A percentile compares a stretch with the other conserved stretches of the same genome.
These are phyloP conservation scores for Venturia oleaginea DNA, from an alignment of 2,329 filamentous ascomycete genomes.

Conservation along the genomic window DNA sequence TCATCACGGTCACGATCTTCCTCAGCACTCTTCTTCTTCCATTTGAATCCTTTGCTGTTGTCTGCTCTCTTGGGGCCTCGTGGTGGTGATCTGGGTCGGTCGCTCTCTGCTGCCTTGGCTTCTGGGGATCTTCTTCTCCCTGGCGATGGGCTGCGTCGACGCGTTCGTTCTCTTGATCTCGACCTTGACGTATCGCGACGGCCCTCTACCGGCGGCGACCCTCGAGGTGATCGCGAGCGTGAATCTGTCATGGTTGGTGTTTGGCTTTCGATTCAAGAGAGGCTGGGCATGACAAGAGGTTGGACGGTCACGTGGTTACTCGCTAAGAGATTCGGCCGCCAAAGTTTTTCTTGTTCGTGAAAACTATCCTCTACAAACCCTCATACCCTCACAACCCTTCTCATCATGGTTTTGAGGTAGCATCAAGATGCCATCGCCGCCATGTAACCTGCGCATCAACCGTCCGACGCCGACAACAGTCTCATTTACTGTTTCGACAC, in stretches of 20 bases:
- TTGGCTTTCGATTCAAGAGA: not conserved
- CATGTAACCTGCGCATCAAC: constrained; percentile 9
- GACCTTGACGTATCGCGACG: constrained; percentile 7
- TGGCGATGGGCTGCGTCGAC: constrained; percentile 1
- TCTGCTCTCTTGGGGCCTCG: constrained; percentile 7
- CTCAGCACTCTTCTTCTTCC: constrained; percentile 25
- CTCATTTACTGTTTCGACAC: constrained; percentile 84
- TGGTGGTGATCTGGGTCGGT: constrained; percentile 3
- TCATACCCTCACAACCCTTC: not conserved
- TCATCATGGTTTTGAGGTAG: not conserved
- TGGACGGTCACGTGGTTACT: not conserved
- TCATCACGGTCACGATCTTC: constrained; percentile 28
- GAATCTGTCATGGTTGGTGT: constrained; percentile 11
- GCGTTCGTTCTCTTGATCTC: not conserved
- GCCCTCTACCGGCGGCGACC: not conserved
- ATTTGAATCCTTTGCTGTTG: constrained; percentile 13
- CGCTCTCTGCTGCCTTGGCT: not conserved
- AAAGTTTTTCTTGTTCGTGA: not conserved
- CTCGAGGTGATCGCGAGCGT: constrained; percentile 10
- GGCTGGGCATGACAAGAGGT: not conserved
- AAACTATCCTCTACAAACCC: not conserved
- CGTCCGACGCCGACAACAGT: constrained; percentile 67
- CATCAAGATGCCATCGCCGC: constrained; percentile 11
- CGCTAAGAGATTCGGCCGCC: not conserved
- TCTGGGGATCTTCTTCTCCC: not conserved